Evolutionary conservation across 352 stramenopile species (phyloP).

Genomic region (Heterotrichella gracilis): DNA sequence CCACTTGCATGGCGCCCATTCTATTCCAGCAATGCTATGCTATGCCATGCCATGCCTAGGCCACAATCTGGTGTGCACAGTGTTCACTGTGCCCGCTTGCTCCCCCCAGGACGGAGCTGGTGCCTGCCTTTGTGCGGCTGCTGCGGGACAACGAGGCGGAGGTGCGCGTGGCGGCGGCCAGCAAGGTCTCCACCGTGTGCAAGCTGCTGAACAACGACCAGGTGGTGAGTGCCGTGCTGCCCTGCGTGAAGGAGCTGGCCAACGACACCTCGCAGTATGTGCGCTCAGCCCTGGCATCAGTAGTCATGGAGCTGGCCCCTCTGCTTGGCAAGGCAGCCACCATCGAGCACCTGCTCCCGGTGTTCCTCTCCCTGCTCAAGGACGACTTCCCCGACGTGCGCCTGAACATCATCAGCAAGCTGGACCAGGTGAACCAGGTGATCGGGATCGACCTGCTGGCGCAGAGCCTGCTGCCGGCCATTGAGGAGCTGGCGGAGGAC

Average conservation of each 20-base stretch:
- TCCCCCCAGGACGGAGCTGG: slow-evolving; percentile 24
- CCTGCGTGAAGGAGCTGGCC: slow-evolving; percentile 33
- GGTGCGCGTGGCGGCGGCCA: slow-evolving; percentile 61
- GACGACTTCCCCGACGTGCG: slow-evolving; percentile 81
- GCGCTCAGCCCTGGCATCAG: slow-evolving; percentile 54
- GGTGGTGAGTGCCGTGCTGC: slow-evolving; percentile 19
- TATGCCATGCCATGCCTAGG: not conserved
- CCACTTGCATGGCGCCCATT: slow-evolving; percentile 1
- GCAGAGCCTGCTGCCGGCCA: slow-evolving; percentile 72
- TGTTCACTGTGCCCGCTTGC: not conserved
- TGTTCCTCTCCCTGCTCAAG: slow-evolving; percentile 66
- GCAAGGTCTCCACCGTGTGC: slow-evolving; percentile 39
- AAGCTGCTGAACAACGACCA: slow-evolving; percentile 17
- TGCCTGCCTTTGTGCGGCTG: slow-evolving; percentile 49
- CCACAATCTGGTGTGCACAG: slow-evolving; percentile 10
- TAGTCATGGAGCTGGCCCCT: slow-evolving; percentile 67
- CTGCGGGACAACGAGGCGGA: slow-evolving; percentile 82
- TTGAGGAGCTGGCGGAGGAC: slow-evolving; percentile 83
- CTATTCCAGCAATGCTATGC: not conserved
- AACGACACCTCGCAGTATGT: slow-evolving; percentile 81
- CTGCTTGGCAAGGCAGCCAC: slow-evolving; percentile 56
- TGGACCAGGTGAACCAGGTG: slow-evolving; percentile 71
- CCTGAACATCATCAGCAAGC: slow-evolving; percentile 86
- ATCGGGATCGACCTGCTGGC: slow-evolving; percentile 78
- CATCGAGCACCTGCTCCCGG: slow-evolving; percentile 60